Conservation (phyloP, 805 yeast species). For the Lipomyces lipofer region DNA sequence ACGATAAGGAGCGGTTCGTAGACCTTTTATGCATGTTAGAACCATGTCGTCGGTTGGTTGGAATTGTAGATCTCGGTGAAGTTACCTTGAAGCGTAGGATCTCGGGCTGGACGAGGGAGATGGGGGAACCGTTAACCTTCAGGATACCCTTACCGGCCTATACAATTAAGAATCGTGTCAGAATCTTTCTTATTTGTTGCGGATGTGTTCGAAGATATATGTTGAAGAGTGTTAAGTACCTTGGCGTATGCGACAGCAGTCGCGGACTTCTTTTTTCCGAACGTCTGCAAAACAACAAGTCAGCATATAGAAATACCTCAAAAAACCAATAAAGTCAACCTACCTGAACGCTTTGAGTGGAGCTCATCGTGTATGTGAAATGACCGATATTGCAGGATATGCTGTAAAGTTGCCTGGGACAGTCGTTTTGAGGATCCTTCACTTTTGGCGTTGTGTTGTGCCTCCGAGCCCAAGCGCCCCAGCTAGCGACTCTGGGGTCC, state of each 20-base stretch:
- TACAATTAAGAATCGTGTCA: conserved; percentile 44
- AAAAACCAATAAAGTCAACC: background rate
- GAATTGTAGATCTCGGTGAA: background rate
- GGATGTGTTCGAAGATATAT: too few species aligned
- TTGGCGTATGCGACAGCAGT: conserved; percentile 95
- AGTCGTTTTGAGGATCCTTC: background rate
- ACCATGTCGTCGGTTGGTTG: background rate
- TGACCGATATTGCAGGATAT: background rate
- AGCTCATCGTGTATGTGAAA: conserved; percentile 15
- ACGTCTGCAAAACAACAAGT: conserved; percentile 58
- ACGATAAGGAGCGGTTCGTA: conserved; percentile 98
- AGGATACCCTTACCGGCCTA: conserved; percentile 99
- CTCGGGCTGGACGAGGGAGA: conserved; percentile 98
- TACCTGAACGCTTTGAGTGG: conserved; percentile 33
- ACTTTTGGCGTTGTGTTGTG: conserved; percentile 1
- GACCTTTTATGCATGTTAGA: conserved; percentile 45
- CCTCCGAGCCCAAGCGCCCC: background rate
- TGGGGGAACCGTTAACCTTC: conserved; percentile 99
- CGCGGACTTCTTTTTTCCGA: conserved; percentile 99
- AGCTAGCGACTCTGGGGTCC: too few species aligned
- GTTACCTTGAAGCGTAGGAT: conserved; percentile 87
- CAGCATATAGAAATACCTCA: background rate
- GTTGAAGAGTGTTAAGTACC: conserved; percentile 14
- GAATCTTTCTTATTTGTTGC: too few species aligned
- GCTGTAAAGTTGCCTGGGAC: background rate